These are phyloP conservation scores for Lasiodiplodia citricola DNA, from an alignment of 2,329 filamentous ascomycete genomes.

Conservation along the genomic window DNA sequence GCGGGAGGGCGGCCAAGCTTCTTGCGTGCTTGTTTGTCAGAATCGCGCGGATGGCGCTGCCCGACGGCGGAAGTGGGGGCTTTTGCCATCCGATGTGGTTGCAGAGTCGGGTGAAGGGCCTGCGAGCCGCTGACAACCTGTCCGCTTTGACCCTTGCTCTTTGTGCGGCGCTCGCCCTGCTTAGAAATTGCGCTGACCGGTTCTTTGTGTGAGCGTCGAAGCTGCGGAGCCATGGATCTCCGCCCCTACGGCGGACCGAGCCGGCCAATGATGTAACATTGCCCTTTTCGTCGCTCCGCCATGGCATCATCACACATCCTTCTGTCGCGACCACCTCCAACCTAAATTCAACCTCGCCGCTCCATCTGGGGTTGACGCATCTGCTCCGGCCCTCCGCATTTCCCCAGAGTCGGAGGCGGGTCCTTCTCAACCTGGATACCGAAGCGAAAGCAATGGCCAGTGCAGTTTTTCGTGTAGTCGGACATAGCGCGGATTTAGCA, in stretches of 20 bases:
- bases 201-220: background rate
- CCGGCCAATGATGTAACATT: constrained; percentile 23
- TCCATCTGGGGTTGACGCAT: constrained; percentile 1
- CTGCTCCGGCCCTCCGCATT: constrained; percentile 3
- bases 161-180: background rate
- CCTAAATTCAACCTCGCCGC: constrained; percentile 17
- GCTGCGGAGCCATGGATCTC: background rate
- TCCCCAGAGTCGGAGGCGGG: background rate
- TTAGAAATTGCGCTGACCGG: constrained; percentile 8
- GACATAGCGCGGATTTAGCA: background rate
- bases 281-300: constrained; percentile 5
- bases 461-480: background rate
- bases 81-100: constrained; percentile 5
- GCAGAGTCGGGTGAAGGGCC: background rate
- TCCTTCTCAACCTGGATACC: constrained; percentile 7
- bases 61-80: background rate
- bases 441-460: constrained; percentile 4
- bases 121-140: background rate
- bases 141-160: background rate
- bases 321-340: constrained; percentile 11
- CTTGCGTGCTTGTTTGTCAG: constrained; percentile 23
- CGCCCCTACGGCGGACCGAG: constrained; percentile 19
- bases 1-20: background rate
- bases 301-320: constrained; percentile 17
- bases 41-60: constrained; percentile 22